Percentiles rank a stretch among this genome's conserved stretches.
Conservation (phyloP, 1,284 basidiomycete genomes). For the Mycena sp. region DNA sequence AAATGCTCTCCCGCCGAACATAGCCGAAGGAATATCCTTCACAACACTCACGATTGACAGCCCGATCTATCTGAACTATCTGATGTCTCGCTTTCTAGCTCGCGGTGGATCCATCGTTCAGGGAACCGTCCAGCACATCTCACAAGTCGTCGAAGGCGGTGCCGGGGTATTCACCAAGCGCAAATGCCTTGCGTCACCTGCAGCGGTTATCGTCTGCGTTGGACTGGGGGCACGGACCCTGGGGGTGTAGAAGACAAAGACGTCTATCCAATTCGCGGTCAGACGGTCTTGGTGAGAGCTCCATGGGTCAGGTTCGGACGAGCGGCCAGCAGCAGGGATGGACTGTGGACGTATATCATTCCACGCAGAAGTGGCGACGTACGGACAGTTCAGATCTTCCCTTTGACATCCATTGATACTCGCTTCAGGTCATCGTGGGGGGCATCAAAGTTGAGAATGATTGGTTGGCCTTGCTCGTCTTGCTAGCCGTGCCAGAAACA, state of each 20-base stretch:
- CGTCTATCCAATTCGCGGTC: conserved; percentile 86
- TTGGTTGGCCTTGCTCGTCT: conserved; percentile 64
- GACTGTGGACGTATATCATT: conserved; percentile 74
- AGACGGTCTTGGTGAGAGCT: conserved; percentile 82
- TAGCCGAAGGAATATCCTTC: conserved; percentile 63
- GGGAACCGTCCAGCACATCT: conserved; percentile 68
- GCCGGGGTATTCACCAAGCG: conserved; percentile 48
- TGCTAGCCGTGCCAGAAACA: conserved; percentile 8
- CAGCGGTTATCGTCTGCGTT: conserved; percentile 74
- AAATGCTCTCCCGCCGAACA: conserved; percentile 53
- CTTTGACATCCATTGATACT: conserved; percentile 2
- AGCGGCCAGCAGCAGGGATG: conserved; percentile 58
- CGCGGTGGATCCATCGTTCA: conserved; percentile 69
- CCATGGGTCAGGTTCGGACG: conserved; percentile 76
- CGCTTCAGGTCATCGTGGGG: conserved; percentile 67
- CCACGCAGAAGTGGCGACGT: conserved; percentile 75
- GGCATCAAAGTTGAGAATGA: conserved; percentile 70
- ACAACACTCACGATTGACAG: conserved; percentile 76
- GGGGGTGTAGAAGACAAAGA: conserved; percentile 80
- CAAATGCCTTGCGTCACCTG: conserved; percentile 41
- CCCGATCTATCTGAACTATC: conserved; percentile 73
- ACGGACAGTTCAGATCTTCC: conserved; percentile 35
- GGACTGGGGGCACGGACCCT: conserved; percentile 74
- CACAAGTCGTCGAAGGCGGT: conserved; percentile 72
- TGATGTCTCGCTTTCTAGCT: conserved; percentile 67